A percentile compares a stretch with the other conserved stretches of the same genome.
Evolutionary conservation across 495 filamentous ascomycete genomes (phyloP).

Genomic region (Neurospora sp.): DNA sequence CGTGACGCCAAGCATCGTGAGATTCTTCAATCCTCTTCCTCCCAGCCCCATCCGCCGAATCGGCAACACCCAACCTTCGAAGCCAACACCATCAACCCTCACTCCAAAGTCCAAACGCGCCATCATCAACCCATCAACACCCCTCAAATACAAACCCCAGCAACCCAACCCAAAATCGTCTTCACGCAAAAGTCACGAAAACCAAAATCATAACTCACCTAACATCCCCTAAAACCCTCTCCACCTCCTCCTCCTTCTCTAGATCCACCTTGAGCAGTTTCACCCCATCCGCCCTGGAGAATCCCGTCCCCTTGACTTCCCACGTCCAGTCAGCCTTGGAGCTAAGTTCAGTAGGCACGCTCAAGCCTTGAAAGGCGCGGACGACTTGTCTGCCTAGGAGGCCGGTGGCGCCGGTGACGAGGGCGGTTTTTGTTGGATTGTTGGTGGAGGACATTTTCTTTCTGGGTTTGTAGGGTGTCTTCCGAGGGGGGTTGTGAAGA

Average conservation of each 20-base stretch:
- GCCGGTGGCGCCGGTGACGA: constrained; percentile 82
- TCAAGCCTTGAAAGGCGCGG: constrained; percentile 46
- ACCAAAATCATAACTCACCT: constrained; percentile 39
- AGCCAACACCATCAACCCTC: not conserved
- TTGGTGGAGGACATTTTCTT: not conserved
- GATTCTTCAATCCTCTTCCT: not conserved
- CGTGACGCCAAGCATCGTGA: not conserved
- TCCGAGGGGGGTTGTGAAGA: not conserved
- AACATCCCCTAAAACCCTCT: constrained; percentile 48
- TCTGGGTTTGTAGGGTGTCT: not conserved
- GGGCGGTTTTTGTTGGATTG: constrained; percentile 38
- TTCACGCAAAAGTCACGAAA: not conserved
- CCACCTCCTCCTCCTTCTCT: constrained; percentile 49
- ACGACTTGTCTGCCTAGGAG: constrained; percentile 74
- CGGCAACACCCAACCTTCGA: not conserved
- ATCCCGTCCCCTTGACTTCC: constrained; percentile 73
- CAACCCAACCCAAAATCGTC: not conserved
- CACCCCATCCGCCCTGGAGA: constrained; percentile 59
- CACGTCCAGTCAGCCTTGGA: constrained; percentile 41
- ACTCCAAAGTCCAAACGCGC: not conserved
- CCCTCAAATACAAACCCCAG: not conserved
- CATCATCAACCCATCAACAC: not conserved
- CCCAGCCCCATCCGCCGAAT: not conserved
- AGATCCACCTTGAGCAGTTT: constrained; percentile 71
- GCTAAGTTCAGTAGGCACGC: not conserved